Conservation (phyloP, 768 basidiomycete species). For the Collybia sp. region DNA sequence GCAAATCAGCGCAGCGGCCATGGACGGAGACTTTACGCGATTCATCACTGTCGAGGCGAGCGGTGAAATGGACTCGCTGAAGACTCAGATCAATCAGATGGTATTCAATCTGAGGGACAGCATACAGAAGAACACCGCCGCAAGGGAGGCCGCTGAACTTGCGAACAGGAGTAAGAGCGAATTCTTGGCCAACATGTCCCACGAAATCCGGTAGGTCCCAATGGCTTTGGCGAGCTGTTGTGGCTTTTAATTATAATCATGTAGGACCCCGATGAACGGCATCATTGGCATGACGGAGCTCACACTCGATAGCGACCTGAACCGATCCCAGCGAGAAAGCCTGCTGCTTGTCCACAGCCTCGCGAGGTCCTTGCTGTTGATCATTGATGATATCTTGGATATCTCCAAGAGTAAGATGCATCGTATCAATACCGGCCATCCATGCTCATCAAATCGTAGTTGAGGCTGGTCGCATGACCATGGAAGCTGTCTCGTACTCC, state of each 20-base stretch:
- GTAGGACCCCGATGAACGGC: conserved; percentile 98
- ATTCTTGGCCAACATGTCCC: conserved; percentile 98
- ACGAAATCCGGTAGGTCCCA: conserved; percentile 84
- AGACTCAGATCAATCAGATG: conserved; percentile 99
- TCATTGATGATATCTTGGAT: conserved; percentile 99
- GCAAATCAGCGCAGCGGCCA: conserved; percentile 96
- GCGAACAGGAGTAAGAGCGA: conserved; percentile 98
- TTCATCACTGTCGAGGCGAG: conserved; percentile 99
- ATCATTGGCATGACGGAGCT: conserved; percentile 99
- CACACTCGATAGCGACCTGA: conserved; percentile 94
- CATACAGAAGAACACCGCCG: conserved; percentile 98
- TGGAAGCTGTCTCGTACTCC: conserved; percentile 98
- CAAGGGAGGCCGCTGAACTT: conserved; percentile 93
- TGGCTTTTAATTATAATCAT: conserved; percentile 3
- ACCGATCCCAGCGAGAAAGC: conserved; percentile 92
- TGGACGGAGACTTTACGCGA: conserved; percentile 97
- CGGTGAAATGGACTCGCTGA: conserved; percentile 99
- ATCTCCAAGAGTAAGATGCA: conserved; percentile 90
- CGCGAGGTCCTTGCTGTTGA: conserved; percentile 87
- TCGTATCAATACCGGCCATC: conserved; percentile 2
- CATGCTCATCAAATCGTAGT: conserved; percentile 43
- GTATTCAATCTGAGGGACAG: conserved; percentile 94
- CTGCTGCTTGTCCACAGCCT: conserved; percentile 92
- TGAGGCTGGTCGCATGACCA: conserved; percentile 99
- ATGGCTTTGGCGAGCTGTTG: background rate